Conservation (phyloP, 331 rosid species). For the Malus hybrid region DNA sequence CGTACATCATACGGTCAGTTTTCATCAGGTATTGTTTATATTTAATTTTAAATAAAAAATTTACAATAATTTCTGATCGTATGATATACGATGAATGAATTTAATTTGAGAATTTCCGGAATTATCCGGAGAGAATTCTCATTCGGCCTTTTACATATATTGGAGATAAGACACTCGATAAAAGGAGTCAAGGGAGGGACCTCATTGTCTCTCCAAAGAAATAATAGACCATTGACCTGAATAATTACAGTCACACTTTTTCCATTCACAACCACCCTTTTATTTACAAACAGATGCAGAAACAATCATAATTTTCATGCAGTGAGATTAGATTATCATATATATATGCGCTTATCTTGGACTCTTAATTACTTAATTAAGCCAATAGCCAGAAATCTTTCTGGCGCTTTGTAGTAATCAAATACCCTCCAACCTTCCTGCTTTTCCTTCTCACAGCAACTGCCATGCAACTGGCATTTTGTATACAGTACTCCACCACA, state of each 20-base stretch:
- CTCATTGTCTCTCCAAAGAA: constrained; percentile 3
- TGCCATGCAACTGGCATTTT: constrained; percentile 91
- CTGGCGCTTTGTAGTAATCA: constrained; percentile 97
- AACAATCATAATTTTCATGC: constrained; percentile 7
- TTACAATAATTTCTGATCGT: rapidly evolving
- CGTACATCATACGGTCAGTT: no score
- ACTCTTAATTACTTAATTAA: constrained; percentile 8
- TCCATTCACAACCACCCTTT: constrained; percentile 14
- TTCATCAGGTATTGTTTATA: no score
- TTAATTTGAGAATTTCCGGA: rapidly evolving
- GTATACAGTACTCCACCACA: constrained; percentile 74
- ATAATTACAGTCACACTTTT: constrained; percentile 13
- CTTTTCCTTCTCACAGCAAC: constrained; percentile 85
- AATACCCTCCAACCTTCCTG: constrained; percentile 76
- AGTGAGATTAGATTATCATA: background rate
- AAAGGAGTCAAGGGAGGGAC: background rate
- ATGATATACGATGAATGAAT: no score
- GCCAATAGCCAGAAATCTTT: constrained; percentile 98
- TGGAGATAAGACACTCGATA: background rate
- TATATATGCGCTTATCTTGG: background rate
- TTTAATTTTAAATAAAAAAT: no score
- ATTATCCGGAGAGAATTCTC: no score
- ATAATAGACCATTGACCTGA: constrained; percentile 18
- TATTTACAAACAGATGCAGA: constrained; percentile 45
- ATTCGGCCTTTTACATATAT: background rate